A percentile compares a stretch with the other conserved stretches of the same genome.
Conservation (phyloP, 169 alveolate species). For the Cardiosporidium cionae region DNA sequence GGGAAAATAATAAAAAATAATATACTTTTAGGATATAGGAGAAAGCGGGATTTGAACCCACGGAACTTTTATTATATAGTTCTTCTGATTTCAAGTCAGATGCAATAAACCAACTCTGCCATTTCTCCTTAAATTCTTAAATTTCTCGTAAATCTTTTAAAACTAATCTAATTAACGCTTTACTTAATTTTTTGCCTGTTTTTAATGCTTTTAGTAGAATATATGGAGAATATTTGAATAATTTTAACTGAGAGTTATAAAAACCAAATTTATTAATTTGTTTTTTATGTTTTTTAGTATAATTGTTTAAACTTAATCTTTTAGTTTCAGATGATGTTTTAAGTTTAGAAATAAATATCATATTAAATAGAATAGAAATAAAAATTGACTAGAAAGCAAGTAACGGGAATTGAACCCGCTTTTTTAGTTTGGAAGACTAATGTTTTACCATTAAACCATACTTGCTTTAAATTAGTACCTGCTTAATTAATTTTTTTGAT, state of each 20-base stretch:
- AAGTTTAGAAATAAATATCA: background rate
- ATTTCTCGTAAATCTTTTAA: background rate
- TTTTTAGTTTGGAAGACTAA: background rate
- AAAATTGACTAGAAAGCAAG: background rate
- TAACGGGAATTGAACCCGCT: background rate
- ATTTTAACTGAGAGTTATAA: background rate
- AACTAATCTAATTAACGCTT: background rate
- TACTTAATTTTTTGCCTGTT: background rate
- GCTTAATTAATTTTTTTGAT: background rate
- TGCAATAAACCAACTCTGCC: conserved; percentile 22
- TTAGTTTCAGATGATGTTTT: background rate
- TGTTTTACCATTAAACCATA: background rate
- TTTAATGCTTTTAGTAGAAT: background rate
- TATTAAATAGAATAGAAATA: too few species aligned
- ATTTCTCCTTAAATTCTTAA: background rate
- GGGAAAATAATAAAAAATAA: background rate
- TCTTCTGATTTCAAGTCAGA: conserved; percentile 14
- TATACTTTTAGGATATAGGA: background rate
- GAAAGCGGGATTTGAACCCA: conserved; percentile 20
- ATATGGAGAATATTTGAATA: background rate
- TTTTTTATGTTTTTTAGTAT: background rate
- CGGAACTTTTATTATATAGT: background rate
- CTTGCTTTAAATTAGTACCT: background rate
- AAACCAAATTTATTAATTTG: background rate
- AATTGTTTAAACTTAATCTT: background rate